phyloP scores from a whole-genome alignment of 2,329 filamentous ascomycete species.

The Fusarium verrucosum region DNA sequence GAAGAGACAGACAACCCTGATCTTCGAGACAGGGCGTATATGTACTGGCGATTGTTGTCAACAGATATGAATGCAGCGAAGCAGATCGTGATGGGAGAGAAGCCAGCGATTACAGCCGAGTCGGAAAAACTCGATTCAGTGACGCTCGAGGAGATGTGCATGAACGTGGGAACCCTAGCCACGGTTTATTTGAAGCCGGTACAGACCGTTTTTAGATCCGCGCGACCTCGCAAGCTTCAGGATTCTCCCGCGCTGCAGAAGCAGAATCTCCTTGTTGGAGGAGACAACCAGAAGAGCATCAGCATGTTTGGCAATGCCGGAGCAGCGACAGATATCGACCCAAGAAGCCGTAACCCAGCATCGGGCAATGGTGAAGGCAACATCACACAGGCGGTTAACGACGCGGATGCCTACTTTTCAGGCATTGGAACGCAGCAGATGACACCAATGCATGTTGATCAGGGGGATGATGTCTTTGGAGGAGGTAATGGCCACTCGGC shows the following conservation, averaged over 20 bases:
- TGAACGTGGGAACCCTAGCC: slow-evolving; percentile 93
- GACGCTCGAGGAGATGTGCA: slow-evolving; percentile 95
- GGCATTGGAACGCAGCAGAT: slow-evolving; percentile 78
- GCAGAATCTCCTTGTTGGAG: slow-evolving; percentile 64
- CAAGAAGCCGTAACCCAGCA: slow-evolving; percentile 49
- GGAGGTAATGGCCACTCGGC: slow-evolving; percentile 63
- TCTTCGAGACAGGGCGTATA: slow-evolving; percentile 93
- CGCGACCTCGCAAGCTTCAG: slow-evolving; percentile 79
- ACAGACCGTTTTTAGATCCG: slow-evolving; percentile 93
- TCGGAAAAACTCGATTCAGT: slow-evolving; percentile 90
- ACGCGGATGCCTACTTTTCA: slow-evolving; percentile 90
- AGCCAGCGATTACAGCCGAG: slow-evolving; percentile 95
- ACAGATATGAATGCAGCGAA: slow-evolving; percentile 90
- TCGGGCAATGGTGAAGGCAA: slow-evolving; percentile 53
- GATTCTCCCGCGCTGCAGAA: slow-evolving; percentile 89
- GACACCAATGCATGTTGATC: slow-evolving; percentile 74
- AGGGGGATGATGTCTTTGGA: slow-evolving; percentile 69
- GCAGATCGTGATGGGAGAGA: slow-evolving; percentile 94
- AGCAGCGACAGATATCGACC: slow-evolving; percentile 61
- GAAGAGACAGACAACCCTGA: slow-evolving; percentile 99
- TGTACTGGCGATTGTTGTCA: slow-evolving; percentile 98
- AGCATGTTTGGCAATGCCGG: slow-evolving; percentile 65
- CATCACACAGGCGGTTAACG: slow-evolving; percentile 77
- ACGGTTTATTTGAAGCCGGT: slow-evolving; percentile 98
- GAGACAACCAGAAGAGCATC: slow-evolving; percentile 67